These are phyloP conservation scores for Tetradesmus lagerheimii DNA, from an alignment of 139 green algal species.

Conservation along the genomic window DNA sequence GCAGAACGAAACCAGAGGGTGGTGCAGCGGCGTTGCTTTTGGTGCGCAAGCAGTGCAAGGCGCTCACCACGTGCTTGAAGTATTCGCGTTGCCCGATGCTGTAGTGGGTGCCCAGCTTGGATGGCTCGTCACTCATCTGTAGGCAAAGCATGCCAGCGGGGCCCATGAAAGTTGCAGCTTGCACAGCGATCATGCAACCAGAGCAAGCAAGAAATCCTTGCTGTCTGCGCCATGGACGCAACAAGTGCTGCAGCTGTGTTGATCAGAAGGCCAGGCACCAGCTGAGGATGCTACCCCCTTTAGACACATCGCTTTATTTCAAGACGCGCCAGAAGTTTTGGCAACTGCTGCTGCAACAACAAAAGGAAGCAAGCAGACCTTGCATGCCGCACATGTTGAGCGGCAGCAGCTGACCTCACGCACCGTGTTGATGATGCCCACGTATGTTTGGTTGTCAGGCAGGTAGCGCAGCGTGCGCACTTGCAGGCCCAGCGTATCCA, in stretches of 20 bases:
- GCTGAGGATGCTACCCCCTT: no score
- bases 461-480: conserved; percentile 20
- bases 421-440: conserved; percentile 53
- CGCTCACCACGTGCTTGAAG: conserved; percentile 54
- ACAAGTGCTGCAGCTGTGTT: no score
- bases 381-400: not conserved
- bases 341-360: no score
- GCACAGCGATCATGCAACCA: not conserved
- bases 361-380: no score
- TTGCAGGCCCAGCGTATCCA: conserved; percentile 20
- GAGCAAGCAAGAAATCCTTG: no score
- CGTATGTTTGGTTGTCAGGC: conserved; percentile 43
- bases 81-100: conserved; percentile 46
- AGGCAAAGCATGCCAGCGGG: not conserved
- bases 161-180: not conserved
- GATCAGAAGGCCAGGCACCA: no score
- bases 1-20: no score
- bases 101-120: conserved; percentile 48
- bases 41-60: not conserved
- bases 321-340: no score
- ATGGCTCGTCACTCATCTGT: conserved; percentile 51
- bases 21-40: no score
- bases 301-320: no score
- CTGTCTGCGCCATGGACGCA: no score
- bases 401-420: not conserved